phyloP scores from a whole-genome alignment of 23 red algal species.

The Chondrus crispus region DNA sequence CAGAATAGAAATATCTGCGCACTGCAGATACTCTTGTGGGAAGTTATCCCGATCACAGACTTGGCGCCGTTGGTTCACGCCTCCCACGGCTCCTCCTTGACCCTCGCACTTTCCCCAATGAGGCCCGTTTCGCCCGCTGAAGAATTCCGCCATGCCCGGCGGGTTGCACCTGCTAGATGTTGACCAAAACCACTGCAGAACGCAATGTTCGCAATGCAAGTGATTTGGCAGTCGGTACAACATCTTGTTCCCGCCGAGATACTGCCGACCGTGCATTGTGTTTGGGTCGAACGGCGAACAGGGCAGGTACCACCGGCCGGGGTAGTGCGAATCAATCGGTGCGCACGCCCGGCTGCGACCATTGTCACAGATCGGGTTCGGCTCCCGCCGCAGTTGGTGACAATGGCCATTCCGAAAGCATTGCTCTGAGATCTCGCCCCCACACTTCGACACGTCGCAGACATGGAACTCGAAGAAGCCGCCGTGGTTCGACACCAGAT shows the following conservation, averaged over 20 bases:
- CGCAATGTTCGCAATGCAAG: conserved; percentile 52
- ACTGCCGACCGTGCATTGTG: not conserved
- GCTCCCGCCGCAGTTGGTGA: not conserved
- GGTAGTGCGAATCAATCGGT: conserved; percentile 12
- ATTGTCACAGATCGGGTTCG: not conserved
- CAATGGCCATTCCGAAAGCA: conserved; percentile 38
- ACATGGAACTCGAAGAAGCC: conserved; percentile 40
- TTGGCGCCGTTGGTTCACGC: not conserved
- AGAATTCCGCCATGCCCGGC: conserved; percentile 45
- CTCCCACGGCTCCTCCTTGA: conserved; percentile 10
- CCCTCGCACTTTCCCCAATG: conserved; percentile 15
- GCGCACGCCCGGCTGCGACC: not conserved
- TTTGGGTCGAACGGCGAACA: too few relatives aligned
- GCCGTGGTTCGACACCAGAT: conserved; percentile 2
- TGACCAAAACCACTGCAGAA: conserved; percentile 57
- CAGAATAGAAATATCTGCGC: conserved; percentile 26
- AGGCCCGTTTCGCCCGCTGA: conserved; percentile 25
- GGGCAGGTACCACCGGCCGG: not conserved
- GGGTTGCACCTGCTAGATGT: conserved; percentile 51
- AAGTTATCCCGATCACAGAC: not conserved
- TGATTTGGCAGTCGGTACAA: conserved; percentile 7
- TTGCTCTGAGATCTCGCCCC: conserved; percentile 14
- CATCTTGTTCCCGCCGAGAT: not conserved
- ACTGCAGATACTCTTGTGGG: conserved; percentile 28
- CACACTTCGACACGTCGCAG: conserved; percentile 51